Conservation (phyloP, 305 asterid species). For the Solanum aculeatissimum region DNA sequence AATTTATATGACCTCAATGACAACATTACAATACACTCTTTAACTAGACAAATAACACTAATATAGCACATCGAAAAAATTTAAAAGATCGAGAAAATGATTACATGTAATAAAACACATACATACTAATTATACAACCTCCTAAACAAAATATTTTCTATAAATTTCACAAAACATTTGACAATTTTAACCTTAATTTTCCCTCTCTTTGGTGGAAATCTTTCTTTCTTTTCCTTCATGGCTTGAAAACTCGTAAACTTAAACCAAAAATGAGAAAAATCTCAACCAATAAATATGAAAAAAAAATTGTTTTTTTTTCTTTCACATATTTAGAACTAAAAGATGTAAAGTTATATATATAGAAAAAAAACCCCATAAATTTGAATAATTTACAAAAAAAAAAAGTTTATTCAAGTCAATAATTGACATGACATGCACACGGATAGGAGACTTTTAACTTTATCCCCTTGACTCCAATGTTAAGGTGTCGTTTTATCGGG, state of each 20-base stretch:
- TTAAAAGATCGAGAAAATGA: neutral
- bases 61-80: neutral
- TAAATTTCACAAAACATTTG: neutral
- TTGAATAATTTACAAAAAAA: neutral
- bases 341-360: neutral
- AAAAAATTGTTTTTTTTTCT: neutral
- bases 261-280: neutral
- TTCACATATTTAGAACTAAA: neutral
- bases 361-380: neutral
- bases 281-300: neutral
- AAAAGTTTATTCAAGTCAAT: neutral
- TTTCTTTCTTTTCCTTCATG: neutral
- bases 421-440: neutral
- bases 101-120: neutral
- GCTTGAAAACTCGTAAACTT: neutral
- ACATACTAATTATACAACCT: neutral
- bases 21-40: neutral
- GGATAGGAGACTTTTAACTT: neutral
- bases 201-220: constrained; percentile 11
- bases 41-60: neutral
- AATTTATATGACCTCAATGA: neutral
- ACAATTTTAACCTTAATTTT: constrained; percentile 3
- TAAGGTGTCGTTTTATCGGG: neutral
- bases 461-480: neutral
- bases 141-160: neutral